Percentiles rank a stretch among this genome's conserved stretches.
Conservation (phyloP, 306 rosid species). For the Phaseolus lunatus region DNA sequence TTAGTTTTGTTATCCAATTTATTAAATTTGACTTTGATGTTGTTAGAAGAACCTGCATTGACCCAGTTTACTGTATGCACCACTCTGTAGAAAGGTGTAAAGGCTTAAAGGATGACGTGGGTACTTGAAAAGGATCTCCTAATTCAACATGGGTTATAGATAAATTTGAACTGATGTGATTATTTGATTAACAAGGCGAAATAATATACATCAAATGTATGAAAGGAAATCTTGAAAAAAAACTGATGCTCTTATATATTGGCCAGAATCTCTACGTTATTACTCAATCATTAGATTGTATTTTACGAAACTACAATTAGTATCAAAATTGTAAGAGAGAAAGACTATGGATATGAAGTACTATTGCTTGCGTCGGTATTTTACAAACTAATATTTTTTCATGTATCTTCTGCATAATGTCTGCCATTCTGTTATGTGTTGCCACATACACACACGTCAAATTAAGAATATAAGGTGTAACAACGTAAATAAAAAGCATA, state of each 20-base stretch:
- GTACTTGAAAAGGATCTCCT: too few relatives aligned
- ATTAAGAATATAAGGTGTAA: too few relatives aligned
- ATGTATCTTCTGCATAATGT: slow-evolving; percentile 11
- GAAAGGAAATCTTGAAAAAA: slow-evolving; percentile 16
- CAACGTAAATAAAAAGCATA: too few relatives aligned
- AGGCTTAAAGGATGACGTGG: slow-evolving; percentile 8
- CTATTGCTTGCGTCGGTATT: slow-evolving; percentile 5
- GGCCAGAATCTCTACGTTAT: background rate
- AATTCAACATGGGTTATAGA: background rate
- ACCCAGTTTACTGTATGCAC: slow-evolving; percentile 1
- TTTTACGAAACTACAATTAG: background rate
- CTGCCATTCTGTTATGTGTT: background rate
- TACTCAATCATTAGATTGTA: background rate
- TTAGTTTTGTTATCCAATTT: slow-evolving; percentile 42
- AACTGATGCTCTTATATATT: background rate
- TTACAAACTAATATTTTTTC: slow-evolving; percentile 28
- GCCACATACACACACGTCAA: background rate
- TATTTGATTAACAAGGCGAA: background rate
- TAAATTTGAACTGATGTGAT: slow-evolving; percentile 10
- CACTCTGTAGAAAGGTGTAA: background rate
- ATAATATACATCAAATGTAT: background rate
- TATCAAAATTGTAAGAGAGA: background rate
- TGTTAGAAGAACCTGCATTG: slow-evolving; percentile 11
- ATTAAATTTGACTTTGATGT: background rate
- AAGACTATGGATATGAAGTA: slow-evolving; percentile 5